Evolutionary conservation across 2,329 filamentous ascomycete genomes (phyloP), one percentile per base, ranked within the genome.

Genomic region (Karstenula rhodostoma): DNA sequence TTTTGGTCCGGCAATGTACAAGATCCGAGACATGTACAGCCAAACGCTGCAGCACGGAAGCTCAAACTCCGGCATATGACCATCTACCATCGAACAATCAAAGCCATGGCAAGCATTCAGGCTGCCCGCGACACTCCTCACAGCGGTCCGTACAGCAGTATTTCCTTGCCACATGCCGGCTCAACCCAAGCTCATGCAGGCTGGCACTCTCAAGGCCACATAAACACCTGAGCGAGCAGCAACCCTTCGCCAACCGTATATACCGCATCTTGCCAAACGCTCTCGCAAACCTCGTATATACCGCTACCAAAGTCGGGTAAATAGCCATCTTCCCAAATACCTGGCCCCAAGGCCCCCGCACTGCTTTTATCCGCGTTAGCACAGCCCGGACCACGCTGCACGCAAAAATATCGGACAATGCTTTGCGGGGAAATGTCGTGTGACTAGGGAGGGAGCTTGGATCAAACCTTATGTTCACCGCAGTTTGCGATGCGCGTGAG

Each of bases 341-440:
- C 51, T 33, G 37, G 51, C 29, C 2, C 19, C 8, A 51, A 42
- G 12, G 22, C 35, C 49, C 33, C 51, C 51, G 43, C 51, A 43
- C 32, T 7, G 51, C n/a, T 37, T 54, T 54, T 54, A 54, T 12
- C 51, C 51, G 44, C 23, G 46, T 27, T 17, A 32, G 29, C 22
- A 3, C 10, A 40, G 15, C n/a, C 35, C 50, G 23, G 35, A 32
- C 25, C 37, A 17, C 37, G 32, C 25, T 32, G 51, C 35, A 43
- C 22, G 9, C 37, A 32, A 22, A 15, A 32, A 54, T 4, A 32
- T 33, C 25, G n/a, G 23, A 43, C 17, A 37, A 29, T 22, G 8
- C 44, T 54, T 33, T 44, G 37, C 25, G 37, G 51, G 51, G 37
- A 54, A 54, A 44, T 44, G 37, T 27, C 33, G 51, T 54, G 51